Percentiles rank a stretch among this genome's conserved stretches.
These are phyloP conservation scores for Amoebophrya sp. DNA, from an alignment of 169 alveolate genomes.

Conservation along the genomic window DNA sequence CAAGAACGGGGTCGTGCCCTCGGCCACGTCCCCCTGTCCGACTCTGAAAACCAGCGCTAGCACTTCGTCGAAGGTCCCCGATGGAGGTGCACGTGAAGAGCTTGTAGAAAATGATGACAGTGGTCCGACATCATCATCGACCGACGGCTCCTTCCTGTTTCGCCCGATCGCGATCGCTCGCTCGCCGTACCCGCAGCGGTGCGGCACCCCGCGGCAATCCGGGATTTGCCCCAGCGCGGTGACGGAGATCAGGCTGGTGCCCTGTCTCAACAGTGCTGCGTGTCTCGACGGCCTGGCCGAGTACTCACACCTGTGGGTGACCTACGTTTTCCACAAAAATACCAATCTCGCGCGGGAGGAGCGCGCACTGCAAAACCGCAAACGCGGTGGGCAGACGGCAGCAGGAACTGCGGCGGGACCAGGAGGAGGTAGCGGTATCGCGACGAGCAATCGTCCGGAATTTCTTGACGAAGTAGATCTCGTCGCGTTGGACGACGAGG, in stretches of 20 bases:
- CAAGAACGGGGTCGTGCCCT: neutral
- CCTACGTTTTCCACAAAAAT: slow-evolving; percentile 12
- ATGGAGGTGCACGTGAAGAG: no score
- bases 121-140: no score
- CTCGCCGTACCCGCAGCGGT: neutral
- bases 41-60: neutral
- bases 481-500: no score
- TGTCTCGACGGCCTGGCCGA: neutral
- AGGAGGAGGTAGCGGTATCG: no score
- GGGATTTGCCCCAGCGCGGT: neutral
- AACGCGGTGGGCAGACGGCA: no score
- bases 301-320: slow-evolving; percentile 14
- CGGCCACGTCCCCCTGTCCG: no score
- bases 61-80: no score
- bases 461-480: no score
- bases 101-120: no score
- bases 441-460: no score
- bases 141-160: neutral
- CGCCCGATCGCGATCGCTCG: neutral
- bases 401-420: no score
- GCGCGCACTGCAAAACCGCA: neutral
- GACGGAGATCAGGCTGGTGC: neutral
- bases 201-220: neutral
- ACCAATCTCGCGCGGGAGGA: neutral
- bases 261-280: neutral